Evolutionary conservation across 352 stramenopile genomes (phyloP), one percentile per base, ranked within the genome.

Genomic region (Globisporangium uncinulatum): DNA sequence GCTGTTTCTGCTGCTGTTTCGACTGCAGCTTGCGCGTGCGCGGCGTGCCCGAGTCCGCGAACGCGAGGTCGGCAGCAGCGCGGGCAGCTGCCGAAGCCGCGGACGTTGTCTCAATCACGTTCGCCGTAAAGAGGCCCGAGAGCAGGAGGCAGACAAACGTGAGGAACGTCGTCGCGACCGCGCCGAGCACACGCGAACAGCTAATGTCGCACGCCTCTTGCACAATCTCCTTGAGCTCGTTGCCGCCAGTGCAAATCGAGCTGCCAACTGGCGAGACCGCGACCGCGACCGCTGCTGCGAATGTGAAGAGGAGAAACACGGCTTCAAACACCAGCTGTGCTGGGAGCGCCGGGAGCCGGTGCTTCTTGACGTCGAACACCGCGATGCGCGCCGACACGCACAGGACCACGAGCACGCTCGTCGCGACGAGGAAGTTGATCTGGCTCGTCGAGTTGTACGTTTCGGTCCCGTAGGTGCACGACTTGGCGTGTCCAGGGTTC

Each of bases 191-290:
- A 54, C 83, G 76, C 19, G 68, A 71, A 65, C 79, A 89, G 59
- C 70, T 70, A 66, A 89, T 80, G n/a, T 76, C 69, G 57, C 79
- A 89, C 24, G 78, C 73, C 54, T 89, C 72, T 54, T 89, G 56
- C 46, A 89, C 59, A 36, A 84, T 54, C 15, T 50, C 65, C 67
- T 75, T 58, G 41, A 82, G 64, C 48, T 80, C 74, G 43, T 71
- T 68, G 20, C 67, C 61, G 43, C 69, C 73, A 3, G 77, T 79
- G 73, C 79, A 89, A 11, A 87, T 69, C 1, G 79, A 67, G 39
- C 71, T 76, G 2, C 69, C 79, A 0, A 84, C 68, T 2, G 79
- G 76, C 36, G 76, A 76, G 29, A 82, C 63, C 14, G 79, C 70
- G 6, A 81, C 74, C 2, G 73, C 69, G 36, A 89, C 70, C 1